Base-by-base conservation (phyloP, 352 stramenopile species). In the Phytophthora melonis region DNA sequence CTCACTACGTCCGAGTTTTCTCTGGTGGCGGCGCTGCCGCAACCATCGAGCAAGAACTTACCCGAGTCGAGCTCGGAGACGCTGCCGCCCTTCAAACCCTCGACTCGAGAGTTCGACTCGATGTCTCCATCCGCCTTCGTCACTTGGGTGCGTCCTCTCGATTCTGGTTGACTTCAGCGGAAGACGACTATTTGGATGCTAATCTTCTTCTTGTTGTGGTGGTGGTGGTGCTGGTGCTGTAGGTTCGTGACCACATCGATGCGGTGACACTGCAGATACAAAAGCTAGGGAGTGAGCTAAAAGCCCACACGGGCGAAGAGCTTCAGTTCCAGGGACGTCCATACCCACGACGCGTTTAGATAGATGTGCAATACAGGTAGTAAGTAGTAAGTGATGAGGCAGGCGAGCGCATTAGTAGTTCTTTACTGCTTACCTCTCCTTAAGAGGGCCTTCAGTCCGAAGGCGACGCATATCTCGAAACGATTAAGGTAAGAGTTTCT, bases 271-370 rank as follows among this genome's bases (percentile, higher is more conserved):
- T 76, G 32, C 74, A 78, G 32, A 91, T 76, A 41, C 66, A 80
- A 32, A 79, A 84, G 13, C 68, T 76, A 7, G 79, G 70, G 0
- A 63, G 77, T 7, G 70, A 83, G 9, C 75, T 93, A 3, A 88
- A 84, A 71, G 45, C 47, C 7, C 66, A 74, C n/a, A 91, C 84
- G 1, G 87, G 83, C 2, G 84, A 93, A 49, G 83, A 89, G 25
- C 77, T 93, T 30, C 76, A 78, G n/a, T 93, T 91, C 59, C 82
- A 91, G 59, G 87, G 87, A 14, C 61, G 67, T 16, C 47, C 73
- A 43, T 93, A 93, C 64, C 82, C 78, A 39, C 71, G 65, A 14
- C 59, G 55, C 39, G 25, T 30, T 23, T 78, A 74, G 52, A 41
- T 41, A 74, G 52, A 41, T 41, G 34, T 41, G 13, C 34, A 16